Conservation (phyloP, 2,329 filamentous ascomycete species). For the Neopestalotiopsis rosae region DNA sequence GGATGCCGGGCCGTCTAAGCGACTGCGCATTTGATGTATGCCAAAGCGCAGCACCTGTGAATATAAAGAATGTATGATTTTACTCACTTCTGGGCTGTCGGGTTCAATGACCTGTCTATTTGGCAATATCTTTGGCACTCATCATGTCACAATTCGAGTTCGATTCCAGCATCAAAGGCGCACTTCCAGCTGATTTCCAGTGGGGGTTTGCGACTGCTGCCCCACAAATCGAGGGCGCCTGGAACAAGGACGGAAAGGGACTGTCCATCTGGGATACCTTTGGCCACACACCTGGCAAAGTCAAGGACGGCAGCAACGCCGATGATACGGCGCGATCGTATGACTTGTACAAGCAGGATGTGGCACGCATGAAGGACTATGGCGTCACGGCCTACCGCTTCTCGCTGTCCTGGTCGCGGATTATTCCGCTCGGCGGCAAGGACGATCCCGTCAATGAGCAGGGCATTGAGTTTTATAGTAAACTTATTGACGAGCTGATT, state of each 20-base stretch:
- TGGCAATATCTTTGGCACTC: not conserved
- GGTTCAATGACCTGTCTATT: not conserved
- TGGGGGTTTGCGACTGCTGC: slow-evolving; percentile 49
- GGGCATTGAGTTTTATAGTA: slow-evolving; percentile 64
- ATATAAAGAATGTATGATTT: not conserved
- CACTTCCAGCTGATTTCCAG: slow-evolving; percentile 40
- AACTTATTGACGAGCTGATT: slow-evolving; percentile 63
- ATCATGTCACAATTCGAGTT: slow-evolving; percentile 24
- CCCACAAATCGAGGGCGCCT: slow-evolving; percentile 47
- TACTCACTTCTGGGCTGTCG: not conserved
- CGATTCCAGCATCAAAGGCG: slow-evolving; percentile 32
- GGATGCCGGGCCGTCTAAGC: slow-evolving; percentile 10
- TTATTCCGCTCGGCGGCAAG: slow-evolving; percentile 67
- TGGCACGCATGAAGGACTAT: slow-evolving; percentile 62
- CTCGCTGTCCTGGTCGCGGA: slow-evolving; percentile 68
- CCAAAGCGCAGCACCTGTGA: not conserved
- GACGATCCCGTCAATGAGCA: slow-evolving; percentile 67
- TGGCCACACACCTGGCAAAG: slow-evolving; percentile 42
- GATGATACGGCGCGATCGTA: slow-evolving; percentile 46
- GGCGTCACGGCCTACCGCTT: slow-evolving; percentile 67
- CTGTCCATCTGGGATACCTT: slow-evolving; percentile 47
- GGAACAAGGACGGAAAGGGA: slow-evolving; percentile 47
- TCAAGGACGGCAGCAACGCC: slow-evolving; percentile 44
- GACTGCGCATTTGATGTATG: not conserved
- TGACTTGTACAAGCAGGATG: slow-evolving; percentile 55